phyloP scores from a whole-genome alignment of 768 basidiomycete species.

The Suillus luteus region DNA sequence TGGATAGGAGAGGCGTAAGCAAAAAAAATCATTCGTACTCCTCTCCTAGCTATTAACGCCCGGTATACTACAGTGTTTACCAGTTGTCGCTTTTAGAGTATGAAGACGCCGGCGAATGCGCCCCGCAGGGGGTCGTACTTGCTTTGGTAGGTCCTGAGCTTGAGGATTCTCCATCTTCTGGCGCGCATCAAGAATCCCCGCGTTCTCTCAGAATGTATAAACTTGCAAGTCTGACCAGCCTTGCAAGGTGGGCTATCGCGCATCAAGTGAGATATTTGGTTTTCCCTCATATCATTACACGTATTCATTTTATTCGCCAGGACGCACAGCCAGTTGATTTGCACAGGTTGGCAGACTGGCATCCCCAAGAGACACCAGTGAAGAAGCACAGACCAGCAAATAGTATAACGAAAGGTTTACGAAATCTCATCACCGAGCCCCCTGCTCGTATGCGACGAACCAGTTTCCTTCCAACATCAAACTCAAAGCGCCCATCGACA shows the following conservation, averaged over 20 bases:
- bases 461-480: constrained; percentile 34
- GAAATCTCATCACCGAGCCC: constrained; percentile 53
- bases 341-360: constrained; percentile 50
- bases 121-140: constrained; percentile 74
- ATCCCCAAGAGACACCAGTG: constrained; percentile 48
- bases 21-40: not conserved
- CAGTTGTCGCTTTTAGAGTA: constrained; percentile 77
- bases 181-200: constrained; percentile 55
- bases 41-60: not conserved
- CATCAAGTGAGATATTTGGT: constrained; percentile 53
- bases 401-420: constrained; percentile 64
- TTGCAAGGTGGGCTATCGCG: constrained; percentile 73
- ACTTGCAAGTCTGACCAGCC: constrained; percentile 68
- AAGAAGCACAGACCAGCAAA: constrained; percentile 53
- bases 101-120: constrained; percentile 55
- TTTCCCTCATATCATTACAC: constrained; percentile 15
- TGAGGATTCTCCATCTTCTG: constrained; percentile 40
- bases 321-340: constrained; percentile 64
- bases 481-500: constrained; percentile 23
- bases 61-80: constrained; percentile 51
- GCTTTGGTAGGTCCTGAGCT: constrained; percentile 69
- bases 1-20: constrained; percentile 81
- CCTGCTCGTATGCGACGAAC: constrained; percentile 33
- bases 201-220: constrained; percentile 81
- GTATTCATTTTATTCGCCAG: constrained; percentile 33